Conservation (phyloP, 2,329 filamentous ascomycete genomes). For the Pleomassaria siparia region DNA sequence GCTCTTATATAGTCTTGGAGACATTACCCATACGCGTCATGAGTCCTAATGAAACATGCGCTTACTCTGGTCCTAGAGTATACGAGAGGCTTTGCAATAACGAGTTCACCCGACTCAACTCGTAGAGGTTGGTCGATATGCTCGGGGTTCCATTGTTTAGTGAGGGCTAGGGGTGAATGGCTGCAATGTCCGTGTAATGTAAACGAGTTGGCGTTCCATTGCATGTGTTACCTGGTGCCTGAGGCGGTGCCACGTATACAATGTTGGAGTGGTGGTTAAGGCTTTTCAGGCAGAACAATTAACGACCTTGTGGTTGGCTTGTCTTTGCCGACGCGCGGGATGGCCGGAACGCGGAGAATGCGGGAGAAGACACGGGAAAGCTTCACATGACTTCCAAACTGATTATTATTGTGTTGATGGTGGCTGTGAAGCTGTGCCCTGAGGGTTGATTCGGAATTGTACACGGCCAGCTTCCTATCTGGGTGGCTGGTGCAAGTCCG, state of each 20-base stretch:
- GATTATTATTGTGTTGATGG: slow-evolving; percentile 33
- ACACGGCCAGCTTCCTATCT: slow-evolving; percentile 15
- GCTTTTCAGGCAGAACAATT: slow-evolving; percentile 38
- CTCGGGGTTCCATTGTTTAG: slow-evolving; percentile 18
- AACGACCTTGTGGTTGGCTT: slow-evolving; percentile 23
- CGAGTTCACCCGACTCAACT: slow-evolving; percentile 21
- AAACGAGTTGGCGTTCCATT: neutral
- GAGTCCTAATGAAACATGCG: slow-evolving; percentile 22
- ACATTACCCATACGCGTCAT: slow-evolving; percentile 23
- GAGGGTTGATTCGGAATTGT: slow-evolving; percentile 31
- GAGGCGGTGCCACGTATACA: neutral
- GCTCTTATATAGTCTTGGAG: slow-evolving; percentile 25
- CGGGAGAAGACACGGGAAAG: slow-evolving; percentile 11
- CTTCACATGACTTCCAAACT: slow-evolving; percentile 18
- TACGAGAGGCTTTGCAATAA: slow-evolving; percentile 25
- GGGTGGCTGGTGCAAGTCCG: slow-evolving; percentile 17
- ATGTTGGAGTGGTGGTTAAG: slow-evolving; percentile 10
- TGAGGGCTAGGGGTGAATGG: neutral
- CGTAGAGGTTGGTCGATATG: slow-evolving; percentile 18
- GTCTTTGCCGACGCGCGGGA: slow-evolving; percentile 19
- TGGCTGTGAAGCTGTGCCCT: slow-evolving; percentile 23
- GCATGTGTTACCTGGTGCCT: slow-evolving; percentile 2
- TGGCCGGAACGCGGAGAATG: slow-evolving; percentile 11
- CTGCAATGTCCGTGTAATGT: neutral
- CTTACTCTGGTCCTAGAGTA: slow-evolving; percentile 21